Evolutionary conservation across 208 protist species (phyloP).

Genomic region (Acanthamoeba healyi): DNA sequence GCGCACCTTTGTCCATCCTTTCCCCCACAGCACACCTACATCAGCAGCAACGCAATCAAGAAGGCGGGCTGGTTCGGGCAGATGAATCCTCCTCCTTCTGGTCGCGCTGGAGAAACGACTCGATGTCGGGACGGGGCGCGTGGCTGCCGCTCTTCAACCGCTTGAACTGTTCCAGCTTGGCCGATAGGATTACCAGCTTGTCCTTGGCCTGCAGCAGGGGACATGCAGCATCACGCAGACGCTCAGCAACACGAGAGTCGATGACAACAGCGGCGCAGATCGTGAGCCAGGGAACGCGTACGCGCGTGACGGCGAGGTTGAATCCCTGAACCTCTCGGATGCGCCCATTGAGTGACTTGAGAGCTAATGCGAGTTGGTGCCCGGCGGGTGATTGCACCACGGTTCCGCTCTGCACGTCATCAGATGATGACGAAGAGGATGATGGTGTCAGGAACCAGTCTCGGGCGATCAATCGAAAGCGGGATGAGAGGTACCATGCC

Average conservation of each 20-base stretch:
- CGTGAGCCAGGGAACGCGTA: neutral
- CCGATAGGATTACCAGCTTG: neutral
- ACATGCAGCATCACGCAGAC: neutral
- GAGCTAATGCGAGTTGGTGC: neutral
- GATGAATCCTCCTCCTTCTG: no score
- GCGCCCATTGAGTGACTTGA: neutral
- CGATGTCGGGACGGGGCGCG: no score
- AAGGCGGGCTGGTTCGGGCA: no score
- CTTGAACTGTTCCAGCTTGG: neutral
- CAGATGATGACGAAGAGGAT: no score
- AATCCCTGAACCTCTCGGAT: constrained; percentile 6
- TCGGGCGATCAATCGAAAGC: no score
- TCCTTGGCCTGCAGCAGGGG: neutral
- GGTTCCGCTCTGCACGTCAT: neutral
- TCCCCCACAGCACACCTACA: no score
- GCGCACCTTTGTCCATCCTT: no score
- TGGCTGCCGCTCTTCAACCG: neutral
- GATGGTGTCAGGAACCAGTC: no score
- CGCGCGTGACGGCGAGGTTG: constrained; percentile 21
- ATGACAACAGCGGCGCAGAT: neutral
- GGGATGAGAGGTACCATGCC: neutral
- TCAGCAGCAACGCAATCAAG: no score
- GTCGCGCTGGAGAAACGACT: no score
- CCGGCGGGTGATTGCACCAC: neutral
- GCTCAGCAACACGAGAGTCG: neutral